Evolutionary conservation across 208 protist genomes (phyloP).

Genomic region (Wallacemonas sp.): DNA sequence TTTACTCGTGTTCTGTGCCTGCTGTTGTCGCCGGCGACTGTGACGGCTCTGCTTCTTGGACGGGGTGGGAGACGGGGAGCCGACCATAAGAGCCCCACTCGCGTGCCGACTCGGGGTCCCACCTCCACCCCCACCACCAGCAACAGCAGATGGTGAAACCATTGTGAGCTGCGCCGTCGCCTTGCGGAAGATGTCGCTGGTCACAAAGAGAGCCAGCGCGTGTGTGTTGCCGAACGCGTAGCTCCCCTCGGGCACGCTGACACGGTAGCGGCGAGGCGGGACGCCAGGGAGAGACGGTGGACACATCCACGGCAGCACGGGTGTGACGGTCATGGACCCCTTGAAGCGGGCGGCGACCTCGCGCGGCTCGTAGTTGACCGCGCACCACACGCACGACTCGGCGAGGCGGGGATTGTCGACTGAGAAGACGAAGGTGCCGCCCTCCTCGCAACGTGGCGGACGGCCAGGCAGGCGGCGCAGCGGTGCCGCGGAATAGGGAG

Average conservation of each 20-base stretch:
- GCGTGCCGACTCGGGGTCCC: too few relatives aligned
- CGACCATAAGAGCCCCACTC: too few relatives aligned
- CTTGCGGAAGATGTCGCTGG: conserved; percentile 64
- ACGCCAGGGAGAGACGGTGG: conserved; percentile 75
- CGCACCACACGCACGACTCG: conserved; percentile 72
- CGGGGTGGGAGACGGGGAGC: conserved; percentile 3
- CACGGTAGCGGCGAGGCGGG: conserved; percentile 46
- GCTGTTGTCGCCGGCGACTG: neutral
- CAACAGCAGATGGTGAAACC: neutral
- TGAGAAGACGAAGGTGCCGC: conserved; percentile 61
- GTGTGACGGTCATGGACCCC: conserved; percentile 32
- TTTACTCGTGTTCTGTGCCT: neutral
- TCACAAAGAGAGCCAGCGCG: conserved; percentile 62
- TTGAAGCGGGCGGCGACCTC: conserved; percentile 31
- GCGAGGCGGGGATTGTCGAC: conserved; percentile 68
- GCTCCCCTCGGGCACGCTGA: conserved; percentile 52
- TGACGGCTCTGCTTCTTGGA: conserved; percentile 9
- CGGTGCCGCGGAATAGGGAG: neutral
- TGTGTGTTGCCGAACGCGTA: conserved; percentile 58
- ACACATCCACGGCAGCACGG: conserved; percentile 57
- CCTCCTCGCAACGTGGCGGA: conserved; percentile 56
- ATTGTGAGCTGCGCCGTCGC: conserved; percentile 34
- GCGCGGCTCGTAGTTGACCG: conserved; percentile 40
- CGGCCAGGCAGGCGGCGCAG: conserved; percentile 5
- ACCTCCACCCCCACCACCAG: neutral